Base-by-base conservation (phyloP, 305 asterid species). In the Fraxinus paxiana region DNA sequence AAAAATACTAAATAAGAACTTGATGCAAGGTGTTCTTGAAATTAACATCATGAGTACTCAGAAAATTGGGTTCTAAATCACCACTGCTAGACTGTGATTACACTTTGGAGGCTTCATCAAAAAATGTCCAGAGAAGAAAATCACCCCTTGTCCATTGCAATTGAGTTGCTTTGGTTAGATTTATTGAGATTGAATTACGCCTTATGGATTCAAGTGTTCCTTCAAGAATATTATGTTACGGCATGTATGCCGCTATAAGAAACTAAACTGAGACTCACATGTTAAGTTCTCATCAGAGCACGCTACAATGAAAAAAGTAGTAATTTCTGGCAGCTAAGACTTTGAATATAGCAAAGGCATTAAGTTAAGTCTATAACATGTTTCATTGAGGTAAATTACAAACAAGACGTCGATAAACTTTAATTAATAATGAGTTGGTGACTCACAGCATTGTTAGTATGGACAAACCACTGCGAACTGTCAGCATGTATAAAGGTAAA, bases 1-100 rank as follows among this genome's bases (percentile, higher is more conserved):
- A 71, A 37, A 63, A 77, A 59, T 75, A 78, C 59, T 17, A 81
- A 18, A 43, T 48, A 28, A 54, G 20, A 63, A 15, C 51, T 75
- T 73, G 65, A 48, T 31, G n/a, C 22, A 0, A 59, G 24, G 77
- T 8, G 22, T 4, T 48, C 6, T 73, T 26, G 63, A 73, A 59
- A 35, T 30, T 69, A 46, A 33, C 73, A 54, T 35, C 13, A 24
- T 1, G 20, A 33, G 43, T 31, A 31, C 24, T 70, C 24, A 28
- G 79, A 26, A 48, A 3, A 1, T 6, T 51, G 35, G 70, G 56
- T 28, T 17, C 31, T 13, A 5, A 28, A 76, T 76, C n/a, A 51
- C 70, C 48, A 12, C 17, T 3, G 3, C 34, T 46, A 15, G 46
- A 30, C 48, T 70, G 75, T 70, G 15, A 15, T 30, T 15, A 30